Evolutionary conservation across 1,284 basidiomycete genomes (phyloP), one percentile per base, ranked within the genome.

Genomic region (Schizophyllum amplum): DNA sequence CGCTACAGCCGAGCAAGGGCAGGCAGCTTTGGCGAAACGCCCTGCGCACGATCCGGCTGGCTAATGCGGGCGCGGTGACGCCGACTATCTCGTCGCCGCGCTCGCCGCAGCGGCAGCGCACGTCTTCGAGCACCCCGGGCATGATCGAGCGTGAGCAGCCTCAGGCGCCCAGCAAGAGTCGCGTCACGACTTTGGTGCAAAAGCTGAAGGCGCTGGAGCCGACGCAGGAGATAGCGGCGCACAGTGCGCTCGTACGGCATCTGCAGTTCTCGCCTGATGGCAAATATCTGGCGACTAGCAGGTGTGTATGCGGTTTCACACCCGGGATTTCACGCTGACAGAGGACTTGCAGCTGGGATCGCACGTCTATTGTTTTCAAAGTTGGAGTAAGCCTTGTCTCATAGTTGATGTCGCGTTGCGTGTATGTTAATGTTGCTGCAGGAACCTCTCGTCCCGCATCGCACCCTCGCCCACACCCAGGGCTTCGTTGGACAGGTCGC

Each of bases 401-500:
- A 33, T 33, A 6, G n/a, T 42, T n/a, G 49, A 47, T 47, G 27
- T 5, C 20, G 42, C 17, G 17, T 47, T 5, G 4, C 46, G 1
- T 46, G 25, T 46, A 56, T 23, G 48, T 50, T 55, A 33, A 57
- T 25, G 15, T 15, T 21, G 25, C 24, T 13, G 26, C 54, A 84
- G 82, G 77, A 85, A 59, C 77, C 79, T 24, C 76, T 86, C 57
- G 70, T 73, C 9, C 75, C 78, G 5, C 85, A 88, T 66, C 81
- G 84, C 56, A 77, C 82, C 33, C 77, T 90, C 13, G 84, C 83
- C 3, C 87, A 90, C 65, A 76, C 86, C 22, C 79, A 82, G 65
- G 86, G 87, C 23, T 90, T 90, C 64, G 84, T 90, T 50, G 81
- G 83, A 52, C 88, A 90, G 69, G 87, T 90, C 20, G 87, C 87